phyloP scores from a whole-genome alignment of 1,284 basidiomycete species.

The Mycosarcoma maydis region DNA sequence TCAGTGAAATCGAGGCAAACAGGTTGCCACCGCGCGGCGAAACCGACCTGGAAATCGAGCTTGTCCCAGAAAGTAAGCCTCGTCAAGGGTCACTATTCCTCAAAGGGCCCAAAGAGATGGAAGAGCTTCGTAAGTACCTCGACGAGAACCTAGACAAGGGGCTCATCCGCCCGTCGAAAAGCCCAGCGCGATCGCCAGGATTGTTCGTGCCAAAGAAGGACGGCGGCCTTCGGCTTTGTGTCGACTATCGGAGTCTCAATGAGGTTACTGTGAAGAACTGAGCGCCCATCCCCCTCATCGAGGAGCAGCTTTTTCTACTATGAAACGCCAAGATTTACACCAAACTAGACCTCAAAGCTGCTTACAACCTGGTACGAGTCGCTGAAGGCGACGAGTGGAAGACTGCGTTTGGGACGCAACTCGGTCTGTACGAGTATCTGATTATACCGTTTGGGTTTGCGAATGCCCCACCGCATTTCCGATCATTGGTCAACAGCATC shows the following conservation, averaged over 20 bases:
- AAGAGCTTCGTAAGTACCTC: background rate
- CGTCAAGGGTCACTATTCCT: too few species aligned
- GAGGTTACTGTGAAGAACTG: slow-evolving; percentile 67
- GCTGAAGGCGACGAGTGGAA: slow-evolving; percentile 67
- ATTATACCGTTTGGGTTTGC: background rate
- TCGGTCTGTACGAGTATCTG: slow-evolving; percentile 16
- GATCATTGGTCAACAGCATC: too few species aligned
- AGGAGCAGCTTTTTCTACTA: slow-evolving; percentile 67
- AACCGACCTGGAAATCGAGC: too few species aligned
- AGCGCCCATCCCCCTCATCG: slow-evolving; percentile 67
- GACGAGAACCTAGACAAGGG: background rate
- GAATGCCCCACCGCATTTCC: too few species aligned
- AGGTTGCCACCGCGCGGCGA: too few species aligned
- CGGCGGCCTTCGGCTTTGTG: slow-evolving; percentile 67
- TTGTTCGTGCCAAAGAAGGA: slow-evolving; percentile 72
- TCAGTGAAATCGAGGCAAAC: too few species aligned
- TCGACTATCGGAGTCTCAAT: slow-evolving; percentile 71
- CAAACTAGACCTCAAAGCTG: slow-evolving; percentile 67
- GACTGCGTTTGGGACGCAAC: slow-evolving; percentile 36
- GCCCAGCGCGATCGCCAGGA: slow-evolving; percentile 68
- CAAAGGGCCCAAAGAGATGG: background rate
- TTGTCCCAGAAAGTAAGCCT: too few species aligned
- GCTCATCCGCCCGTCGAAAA: slow-evolving; percentile 4
- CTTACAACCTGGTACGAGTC: slow-evolving; percentile 67
- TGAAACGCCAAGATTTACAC: slow-evolving; percentile 63